Percentiles rank a stretch among this genome's conserved stretches.
Evolutionary conservation across 163 green algal species (phyloP).

Genomic region (Scenedesmus sp.): DNA sequence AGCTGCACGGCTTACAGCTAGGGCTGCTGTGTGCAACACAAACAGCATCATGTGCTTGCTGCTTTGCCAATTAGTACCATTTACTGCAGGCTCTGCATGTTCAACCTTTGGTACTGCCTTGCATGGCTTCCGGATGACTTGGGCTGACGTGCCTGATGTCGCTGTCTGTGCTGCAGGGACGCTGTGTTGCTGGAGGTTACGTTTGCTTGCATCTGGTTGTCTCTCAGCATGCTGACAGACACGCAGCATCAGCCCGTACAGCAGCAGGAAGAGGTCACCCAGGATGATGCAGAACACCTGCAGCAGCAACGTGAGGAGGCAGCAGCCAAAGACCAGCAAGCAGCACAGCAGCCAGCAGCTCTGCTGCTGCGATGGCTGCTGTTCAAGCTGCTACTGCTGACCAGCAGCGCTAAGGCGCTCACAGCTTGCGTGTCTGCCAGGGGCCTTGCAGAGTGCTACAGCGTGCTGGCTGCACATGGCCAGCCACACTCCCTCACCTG

Average conservation of each 20-base stretch:
- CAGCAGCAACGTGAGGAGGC: not conserved
- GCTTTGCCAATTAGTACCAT: too few species aligned
- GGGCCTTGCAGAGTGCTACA: conserved; percentile 1
- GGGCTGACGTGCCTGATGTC: not conserved
- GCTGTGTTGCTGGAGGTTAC: conserved; percentile 39
- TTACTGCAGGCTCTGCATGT: not conserved
- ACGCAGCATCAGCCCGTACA: not conserved
- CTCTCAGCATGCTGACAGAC: not conserved
- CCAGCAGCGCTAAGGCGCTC: conserved; percentile 23
- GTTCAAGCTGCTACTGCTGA: conserved; percentile 41
- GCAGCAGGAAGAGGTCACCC: not conserved
- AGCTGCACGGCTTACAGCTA: not conserved
- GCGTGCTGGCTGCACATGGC: conserved; percentile 8
- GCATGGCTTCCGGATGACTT: not conserved
- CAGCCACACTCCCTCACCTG: conserved; percentile 16
- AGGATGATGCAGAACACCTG: not conserved
- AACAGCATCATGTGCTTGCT: not conserved
- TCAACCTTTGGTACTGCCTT: not conserved
- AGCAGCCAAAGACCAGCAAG: not conserved
- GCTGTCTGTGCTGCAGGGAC: conserved; percentile 6
- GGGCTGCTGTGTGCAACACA: not conserved
- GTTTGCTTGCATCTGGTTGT: conserved; percentile 44
- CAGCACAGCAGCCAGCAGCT: not conserved
- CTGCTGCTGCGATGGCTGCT: conserved; percentile 44
- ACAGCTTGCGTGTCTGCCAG: not conserved